Evolutionary conservation across 805 yeast species (phyloP).

Genomic region (Wilhelminamyces savonicus): DNA sequence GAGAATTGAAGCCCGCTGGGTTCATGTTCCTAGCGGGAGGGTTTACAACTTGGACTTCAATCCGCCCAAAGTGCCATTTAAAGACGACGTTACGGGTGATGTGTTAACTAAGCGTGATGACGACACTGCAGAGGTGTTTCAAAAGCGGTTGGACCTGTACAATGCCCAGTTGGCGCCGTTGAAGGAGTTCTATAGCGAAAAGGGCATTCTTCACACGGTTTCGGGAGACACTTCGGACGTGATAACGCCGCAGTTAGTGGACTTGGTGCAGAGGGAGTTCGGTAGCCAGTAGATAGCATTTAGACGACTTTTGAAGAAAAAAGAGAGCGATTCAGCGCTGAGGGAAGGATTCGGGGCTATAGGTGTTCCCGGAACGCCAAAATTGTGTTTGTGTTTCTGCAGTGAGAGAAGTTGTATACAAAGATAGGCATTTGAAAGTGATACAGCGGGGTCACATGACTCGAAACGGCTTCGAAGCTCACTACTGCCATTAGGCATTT

Average conservation of each 20-base stretch:
- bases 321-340: too few species aligned
- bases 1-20: constrained; percentile 80
- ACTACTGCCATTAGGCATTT: too few species aligned
- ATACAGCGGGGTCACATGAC: too few species aligned
- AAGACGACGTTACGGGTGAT: constrained; percentile 88
- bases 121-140: constrained; percentile 72
- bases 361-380: too few species aligned
- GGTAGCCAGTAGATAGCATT: too few species aligned
- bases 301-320: too few species aligned
- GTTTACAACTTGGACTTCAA: constrained; percentile 81
- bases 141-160: constrained; percentile 59
- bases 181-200: constrained; percentile 48
- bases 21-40: constrained; percentile 79
- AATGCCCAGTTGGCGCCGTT: constrained; percentile 56
- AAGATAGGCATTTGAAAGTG: too few species aligned
- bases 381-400: too few species aligned
- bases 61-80: constrained; percentile 79
- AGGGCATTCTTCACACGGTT: constrained; percentile 45
- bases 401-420: too few species aligned
- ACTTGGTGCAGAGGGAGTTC: constrained; percentile 29
- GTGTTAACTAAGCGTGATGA: constrained; percentile 74
- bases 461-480: too few species aligned
- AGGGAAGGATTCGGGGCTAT: too few species aligned
- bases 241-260: constrained; percentile 64
- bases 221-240: constrained; percentile 80